Conservation (phyloP, 192 early-diverging fungal species). For the Umbelopsis sp. region DNA sequence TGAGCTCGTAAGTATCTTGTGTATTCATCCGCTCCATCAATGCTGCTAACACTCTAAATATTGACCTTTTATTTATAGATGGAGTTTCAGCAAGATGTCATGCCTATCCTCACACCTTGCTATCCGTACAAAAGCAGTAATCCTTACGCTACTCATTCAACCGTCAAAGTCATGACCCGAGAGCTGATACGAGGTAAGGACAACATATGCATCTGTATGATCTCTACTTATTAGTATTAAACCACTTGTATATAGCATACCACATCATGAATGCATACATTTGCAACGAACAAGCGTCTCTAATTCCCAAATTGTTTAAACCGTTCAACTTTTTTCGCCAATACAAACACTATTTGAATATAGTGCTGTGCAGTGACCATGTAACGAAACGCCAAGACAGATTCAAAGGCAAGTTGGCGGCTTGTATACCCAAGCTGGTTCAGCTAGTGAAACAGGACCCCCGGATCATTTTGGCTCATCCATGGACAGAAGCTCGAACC, state of each 20-base stretch:
- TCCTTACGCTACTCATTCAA: constrained; percentile 30
- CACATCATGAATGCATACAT: neutral
- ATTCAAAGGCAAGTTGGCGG: constrained; percentile 30
- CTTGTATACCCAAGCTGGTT: constrained; percentile 22
- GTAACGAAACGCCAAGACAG: constrained; percentile 25
- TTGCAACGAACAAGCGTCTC: neutral
- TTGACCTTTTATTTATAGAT: neutral
- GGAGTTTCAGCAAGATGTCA: constrained; percentile 23
- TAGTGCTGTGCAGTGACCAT: constrained; percentile 17
- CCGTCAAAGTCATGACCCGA: constrained; percentile 15
- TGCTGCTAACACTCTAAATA: neutral
- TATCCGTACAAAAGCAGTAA: constrained; percentile 30
- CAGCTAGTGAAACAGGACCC: constrained; percentile 3
- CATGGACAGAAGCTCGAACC: neutral
- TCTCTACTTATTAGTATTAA: neutral
- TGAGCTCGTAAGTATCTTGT: constrained; percentile 5
- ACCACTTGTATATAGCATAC: neutral
- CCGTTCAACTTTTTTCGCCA: constrained; percentile 1
- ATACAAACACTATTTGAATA: constrained; percentile 29
- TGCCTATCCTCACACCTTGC: constrained; percentile 39
- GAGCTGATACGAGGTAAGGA: constrained; percentile 30
- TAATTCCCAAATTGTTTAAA: constrained; percentile 28
- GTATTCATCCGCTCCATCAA: neutral
- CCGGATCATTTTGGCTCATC: constrained; percentile 3
- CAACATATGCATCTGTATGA: neutral